Base-by-base conservation (phyloP, 192 early-diverging fungal species). In the Rhizoclosmatium globosum region DNA sequence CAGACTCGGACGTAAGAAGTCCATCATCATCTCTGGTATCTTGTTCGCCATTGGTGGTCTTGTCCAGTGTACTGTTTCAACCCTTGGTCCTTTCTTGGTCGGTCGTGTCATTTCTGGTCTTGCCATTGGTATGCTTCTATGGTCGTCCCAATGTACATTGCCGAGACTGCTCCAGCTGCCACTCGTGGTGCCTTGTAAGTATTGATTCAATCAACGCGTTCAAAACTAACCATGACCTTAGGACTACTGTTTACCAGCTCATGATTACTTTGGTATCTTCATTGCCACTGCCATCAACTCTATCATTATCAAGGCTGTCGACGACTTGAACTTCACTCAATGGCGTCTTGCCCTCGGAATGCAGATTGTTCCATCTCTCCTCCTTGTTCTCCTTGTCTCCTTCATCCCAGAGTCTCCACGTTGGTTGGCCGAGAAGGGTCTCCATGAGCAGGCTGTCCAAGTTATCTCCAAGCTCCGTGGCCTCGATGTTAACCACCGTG, bases 301-400 rank as follows among this genome's bases (percentile, higher is more conserved):
- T 44, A 77, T 79, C 64, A 88, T 88, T 73, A 88, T 88, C 80
- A 59, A 64, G 59, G 68, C 80, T 21, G 21, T 53, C 38, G 77
- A 47, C 64, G 47, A 67, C 58, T 47, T 81, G 7, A 76, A 59
- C 47, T 48, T 83, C 31, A 71, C 77, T 53, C 60, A 77, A 46
- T 98, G 95, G 94, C 90, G 95, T 74, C 83, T 94, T 59, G 93
- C 95, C 11, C 89, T 95, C 68, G 94, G 90, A 65, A 81, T 98
- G 56, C 97, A 98, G 82, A 81, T 92, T 42, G 85, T 95, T 38
- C 95, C 95, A 9, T 94, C 92, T 60, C 38, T 91, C 31, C 80
- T 95, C 39, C 85, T 98, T 47, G 78, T 92, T 42, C 6, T 87
- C 48, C 81, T 92, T 53, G 94, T 93, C 81, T 68, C 87, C 43